Percentiles rank a stretch among this genome's conserved stretches.
phyloP scores from a whole-genome alignment of 2,329 filamentous ascomycete genomes.

The Paraconiothyrium brasiliense region DNA sequence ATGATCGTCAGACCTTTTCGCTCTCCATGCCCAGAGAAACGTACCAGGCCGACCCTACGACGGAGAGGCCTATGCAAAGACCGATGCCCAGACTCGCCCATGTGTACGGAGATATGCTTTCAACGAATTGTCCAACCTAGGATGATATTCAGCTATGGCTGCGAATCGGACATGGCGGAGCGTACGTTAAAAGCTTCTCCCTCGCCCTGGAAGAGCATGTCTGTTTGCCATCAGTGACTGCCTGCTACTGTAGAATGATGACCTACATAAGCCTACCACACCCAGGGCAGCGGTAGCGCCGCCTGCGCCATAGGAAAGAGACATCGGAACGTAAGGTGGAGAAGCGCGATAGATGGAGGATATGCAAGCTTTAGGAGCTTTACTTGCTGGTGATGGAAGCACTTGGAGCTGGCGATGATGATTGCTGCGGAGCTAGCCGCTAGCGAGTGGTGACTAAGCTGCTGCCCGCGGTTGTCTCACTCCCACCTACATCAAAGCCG shows the following conservation, averaged over 20 bases:
- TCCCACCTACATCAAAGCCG: conserved; percentile 11
- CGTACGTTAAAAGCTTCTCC: conserved; percentile 94
- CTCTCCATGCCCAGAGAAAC: conserved; percentile 29
- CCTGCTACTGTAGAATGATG: conserved; percentile 25
- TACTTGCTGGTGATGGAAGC: conserved; percentile 34
- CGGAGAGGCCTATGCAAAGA: conserved; percentile 94
- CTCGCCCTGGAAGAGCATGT: conserved; percentile 98
- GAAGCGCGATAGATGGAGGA: conserved; percentile 33
- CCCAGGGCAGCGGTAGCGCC: conserved; percentile 73
- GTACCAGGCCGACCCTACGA: conserved; percentile 97
- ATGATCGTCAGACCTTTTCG: conserved; percentile 25
- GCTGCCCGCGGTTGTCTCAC: conserved; percentile 14
- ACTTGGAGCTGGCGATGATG: conserved; percentile 38
- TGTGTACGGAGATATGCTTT: conserved; percentile 90
- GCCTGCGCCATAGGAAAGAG: conserved; percentile 75
- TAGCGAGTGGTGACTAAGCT: conserved; percentile 32
- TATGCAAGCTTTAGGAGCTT: conserved; percentile 38
- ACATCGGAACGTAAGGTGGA: conserved; percentile 62
- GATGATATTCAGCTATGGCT: conserved; percentile 21
- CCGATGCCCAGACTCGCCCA: conserved; percentile 93
- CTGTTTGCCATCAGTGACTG: conserved; percentile 61
- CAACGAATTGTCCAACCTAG: conserved; percentile 91
- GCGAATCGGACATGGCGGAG: conserved; percentile 15
- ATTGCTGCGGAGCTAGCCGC: conserved; percentile 38
- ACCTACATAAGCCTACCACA: conserved; percentile 82